Evolutionary conservation across 2,329 filamentous ascomycete genomes (phyloP).

Genomic region (Aureobasidium sp.): DNA sequence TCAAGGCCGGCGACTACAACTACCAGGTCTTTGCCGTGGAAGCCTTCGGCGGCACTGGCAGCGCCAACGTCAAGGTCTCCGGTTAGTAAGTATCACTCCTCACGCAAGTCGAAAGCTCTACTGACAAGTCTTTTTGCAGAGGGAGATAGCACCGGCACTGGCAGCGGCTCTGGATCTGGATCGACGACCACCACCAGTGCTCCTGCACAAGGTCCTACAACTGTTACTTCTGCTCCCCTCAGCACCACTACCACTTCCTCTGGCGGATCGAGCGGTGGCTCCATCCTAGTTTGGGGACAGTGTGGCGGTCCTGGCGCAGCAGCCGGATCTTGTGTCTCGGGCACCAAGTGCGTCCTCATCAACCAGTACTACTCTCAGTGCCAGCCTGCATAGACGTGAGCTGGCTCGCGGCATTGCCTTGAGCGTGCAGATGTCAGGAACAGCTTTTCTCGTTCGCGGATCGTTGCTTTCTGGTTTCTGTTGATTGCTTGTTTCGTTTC

Average conservation of each 20-base stretch:
- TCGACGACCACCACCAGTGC: neutral
- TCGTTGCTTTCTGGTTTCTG: too few species aligned
- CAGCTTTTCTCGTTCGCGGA: too few species aligned
- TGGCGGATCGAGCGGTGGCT: neutral
- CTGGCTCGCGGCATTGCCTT: too few species aligned
- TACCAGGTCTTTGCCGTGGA: conserved; percentile 48
- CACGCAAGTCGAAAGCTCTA: neutral
- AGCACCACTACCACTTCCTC: neutral
- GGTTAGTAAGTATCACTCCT: neutral
- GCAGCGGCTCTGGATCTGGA: neutral
- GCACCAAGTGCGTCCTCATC: neutral
- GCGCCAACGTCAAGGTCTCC: conserved; percentile 9
- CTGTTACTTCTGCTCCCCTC: neutral
- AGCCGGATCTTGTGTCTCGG: neutral
- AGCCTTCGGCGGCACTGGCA: conserved; percentile 36
- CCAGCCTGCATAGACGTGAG: neutral
- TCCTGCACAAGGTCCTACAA: neutral
- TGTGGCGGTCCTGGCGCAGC: neutral
- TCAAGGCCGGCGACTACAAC: conserved; percentile 44
- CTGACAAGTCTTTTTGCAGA: neutral
- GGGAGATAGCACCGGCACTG: neutral
- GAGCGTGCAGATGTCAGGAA: too few species aligned
- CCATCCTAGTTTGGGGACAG: neutral
- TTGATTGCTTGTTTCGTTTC: too few species aligned
- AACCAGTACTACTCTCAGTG: conserved; percentile 2